Conservation (phyloP, 306 rosid species). For the Acacia acuminata region DNA sequence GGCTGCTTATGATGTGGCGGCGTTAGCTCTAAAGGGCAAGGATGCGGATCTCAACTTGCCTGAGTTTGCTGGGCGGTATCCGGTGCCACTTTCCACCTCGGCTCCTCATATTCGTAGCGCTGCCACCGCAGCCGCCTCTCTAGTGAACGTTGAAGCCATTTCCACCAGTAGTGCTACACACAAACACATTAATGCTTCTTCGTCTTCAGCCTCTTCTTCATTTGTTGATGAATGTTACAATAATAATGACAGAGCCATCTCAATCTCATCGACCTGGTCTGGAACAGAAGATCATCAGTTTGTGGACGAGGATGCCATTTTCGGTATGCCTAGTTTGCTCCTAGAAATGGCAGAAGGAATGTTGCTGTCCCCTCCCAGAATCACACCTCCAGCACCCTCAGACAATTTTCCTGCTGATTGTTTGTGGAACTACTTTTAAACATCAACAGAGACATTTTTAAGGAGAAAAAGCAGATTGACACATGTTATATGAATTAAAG, state of each 20-base stretch:
- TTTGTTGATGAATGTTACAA: neutral
- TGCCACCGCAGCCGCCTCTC: constrained; percentile 59
- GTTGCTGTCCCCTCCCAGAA: constrained; percentile 87
- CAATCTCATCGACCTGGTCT: neutral
- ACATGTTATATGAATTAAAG: neutral
- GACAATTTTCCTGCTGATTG: constrained; percentile 46
- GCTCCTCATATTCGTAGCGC: constrained; percentile 68
- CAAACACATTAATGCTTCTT: neutral
- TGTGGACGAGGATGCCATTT: constrained; percentile 83
- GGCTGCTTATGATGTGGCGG: constrained; percentile 86
- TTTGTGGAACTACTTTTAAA: constrained; percentile 63
- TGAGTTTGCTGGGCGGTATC: constrained; percentile 31
- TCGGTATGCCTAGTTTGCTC: constrained; percentile 80
- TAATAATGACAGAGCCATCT: neutral
- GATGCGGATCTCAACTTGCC: constrained; percentile 75
- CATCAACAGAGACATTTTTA: neutral
- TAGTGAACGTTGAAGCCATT: constrained; percentile 4
- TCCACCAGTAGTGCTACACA: neutral
- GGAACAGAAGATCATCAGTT: constrained; percentile 35
- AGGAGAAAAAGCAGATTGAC: neutral
- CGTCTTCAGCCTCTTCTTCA: neutral
- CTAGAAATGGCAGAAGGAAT: constrained; percentile 92
- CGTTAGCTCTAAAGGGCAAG: constrained; percentile 67
- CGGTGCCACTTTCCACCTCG: constrained; percentile 57
- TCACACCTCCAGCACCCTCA: constrained; percentile 42